Conservation (phyloP, 371 early-diverging fungal species). For the Mortierella sp. region DNA sequence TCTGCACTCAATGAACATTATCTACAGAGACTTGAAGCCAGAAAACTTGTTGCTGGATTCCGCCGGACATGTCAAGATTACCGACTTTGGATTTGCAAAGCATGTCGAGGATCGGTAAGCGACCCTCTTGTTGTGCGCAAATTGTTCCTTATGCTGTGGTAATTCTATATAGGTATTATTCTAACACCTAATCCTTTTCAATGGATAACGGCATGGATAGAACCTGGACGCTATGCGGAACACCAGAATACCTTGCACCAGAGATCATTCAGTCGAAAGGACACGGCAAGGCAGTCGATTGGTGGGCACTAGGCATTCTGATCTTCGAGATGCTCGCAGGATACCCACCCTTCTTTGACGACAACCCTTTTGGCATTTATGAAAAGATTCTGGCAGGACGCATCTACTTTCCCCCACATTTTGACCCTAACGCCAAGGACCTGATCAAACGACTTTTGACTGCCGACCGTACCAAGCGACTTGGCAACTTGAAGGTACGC, state of each 20-base stretch:
- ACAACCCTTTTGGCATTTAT: slow-evolving; percentile 90
- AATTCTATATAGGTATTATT: not conserved
- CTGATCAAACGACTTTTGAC: slow-evolving; percentile 91
- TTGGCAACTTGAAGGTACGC: slow-evolving; percentile 87
- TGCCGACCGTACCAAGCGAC: slow-evolving; percentile 90
- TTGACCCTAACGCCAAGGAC: slow-evolving; percentile 92
- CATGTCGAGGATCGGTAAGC: slow-evolving; percentile 42
- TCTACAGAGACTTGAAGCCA: slow-evolving; percentile 97
- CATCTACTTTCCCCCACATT: slow-evolving; percentile 89
- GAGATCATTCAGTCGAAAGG: slow-evolving; percentile 98
- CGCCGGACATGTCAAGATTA: slow-evolving; percentile 97
- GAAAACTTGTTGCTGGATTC: slow-evolving; percentile 93
- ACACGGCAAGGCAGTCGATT: slow-evolving; percentile 97
- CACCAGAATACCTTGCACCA: slow-evolving; percentile 98
- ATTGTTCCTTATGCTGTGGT: not conserved
- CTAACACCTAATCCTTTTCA: not conserved
- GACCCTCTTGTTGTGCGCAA: not conserved
- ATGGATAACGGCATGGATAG: not conserved
- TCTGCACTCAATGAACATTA: slow-evolving; percentile 90
- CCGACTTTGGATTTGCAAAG: slow-evolving; percentile 99
- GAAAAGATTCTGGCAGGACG: slow-evolving; percentile 93
- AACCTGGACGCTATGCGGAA: slow-evolving; percentile 96
- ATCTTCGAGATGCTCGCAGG: slow-evolving; percentile 97
- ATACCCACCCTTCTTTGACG: slow-evolving; percentile 97
- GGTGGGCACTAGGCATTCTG: slow-evolving; percentile 98